A percentile compares a stretch with the other conserved stretches of the same genome.
Evolutionary conservation across 176 grass and related monocot genomes (phyloP).

Genomic region (barley (Hordeum vulgare)): MorexV3_pseudomolecules_assembly NC_058524.1:155641032-155641531

Average conservation of each 20-base stretch:
- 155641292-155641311: background rate
- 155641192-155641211: too few relatives aligned
- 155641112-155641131: background rate
- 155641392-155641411: background rate
- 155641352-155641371: slow-evolving; percentile 3
- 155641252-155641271: background rate
- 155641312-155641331: background rate
- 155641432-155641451: background rate
- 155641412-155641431: background rate
- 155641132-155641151: slow-evolving; percentile 8
- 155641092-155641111: slow-evolving; percentile 25
- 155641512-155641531: slow-evolving; percentile 31
- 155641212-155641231: background rate
- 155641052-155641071: background rate
- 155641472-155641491: slow-evolving; percentile 34
- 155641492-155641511: slow-evolving; percentile 36
- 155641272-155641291: background rate
- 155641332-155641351: background rate
- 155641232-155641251: slow-evolving; percentile 2
- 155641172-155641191: background rate
- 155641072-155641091: background rate
- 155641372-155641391: background rate
- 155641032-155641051: background rate
- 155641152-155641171: background rate
- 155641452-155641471: slow-evolving; percentile 3